A percentile compares a stretch with the other conserved stretches of the same genome.
Conservation (phyloP, 768 basidiomycete genomes). For the Symmetrospora coprosmae region DNA sequence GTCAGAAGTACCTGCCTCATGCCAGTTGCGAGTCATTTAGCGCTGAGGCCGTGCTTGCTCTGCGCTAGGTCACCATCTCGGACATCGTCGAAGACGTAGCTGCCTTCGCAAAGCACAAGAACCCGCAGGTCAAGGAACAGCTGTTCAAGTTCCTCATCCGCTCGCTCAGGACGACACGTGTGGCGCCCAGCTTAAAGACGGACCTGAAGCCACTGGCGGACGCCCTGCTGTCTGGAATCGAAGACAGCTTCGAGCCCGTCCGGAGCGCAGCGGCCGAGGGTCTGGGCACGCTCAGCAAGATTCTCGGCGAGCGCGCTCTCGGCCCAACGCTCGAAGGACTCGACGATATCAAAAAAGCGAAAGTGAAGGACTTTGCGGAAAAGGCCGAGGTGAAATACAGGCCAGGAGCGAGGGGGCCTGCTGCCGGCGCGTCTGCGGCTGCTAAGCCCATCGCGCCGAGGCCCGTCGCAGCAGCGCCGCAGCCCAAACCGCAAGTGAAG, state of each 20-base stretch:
- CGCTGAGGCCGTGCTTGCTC: slow-evolving; percentile 16
- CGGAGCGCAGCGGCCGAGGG: slow-evolving; percentile 77
- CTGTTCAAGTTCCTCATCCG: slow-evolving; percentile 73
- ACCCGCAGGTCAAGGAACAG: slow-evolving; percentile 91
- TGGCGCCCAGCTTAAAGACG: slow-evolving; percentile 49
- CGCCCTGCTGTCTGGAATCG: slow-evolving; percentile 56
- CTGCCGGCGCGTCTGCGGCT: slow-evolving; percentile 37
- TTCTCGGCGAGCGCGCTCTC: slow-evolving; percentile 83
- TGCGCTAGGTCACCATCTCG: slow-evolving; percentile 53
- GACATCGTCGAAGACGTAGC: slow-evolving; percentile 74
- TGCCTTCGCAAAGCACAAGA: slow-evolving; percentile 66
- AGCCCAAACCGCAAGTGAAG: not conserved
- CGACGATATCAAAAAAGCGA: slow-evolving; percentile 71
- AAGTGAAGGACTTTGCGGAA: slow-evolving; percentile 86
- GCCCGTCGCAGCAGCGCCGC: not conserved
- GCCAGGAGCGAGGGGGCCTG: slow-evolving; percentile 38
- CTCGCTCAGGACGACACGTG: slow-evolving; percentile 55
- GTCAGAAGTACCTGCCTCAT: not conserved
- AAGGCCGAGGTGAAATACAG: slow-evolving; percentile 86
- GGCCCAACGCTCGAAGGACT: slow-evolving; percentile 72
- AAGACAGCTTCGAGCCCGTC: slow-evolving; percentile 77
- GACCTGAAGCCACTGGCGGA: slow-evolving; percentile 76
- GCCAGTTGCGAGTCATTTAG: not conserved
- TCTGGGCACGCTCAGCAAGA: slow-evolving; percentile 84
- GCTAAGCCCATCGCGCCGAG: slow-evolving; percentile 32